Base-by-base conservation (phyloP, 371 early-diverging fungal species). In the Circinella umbellata region DNA sequence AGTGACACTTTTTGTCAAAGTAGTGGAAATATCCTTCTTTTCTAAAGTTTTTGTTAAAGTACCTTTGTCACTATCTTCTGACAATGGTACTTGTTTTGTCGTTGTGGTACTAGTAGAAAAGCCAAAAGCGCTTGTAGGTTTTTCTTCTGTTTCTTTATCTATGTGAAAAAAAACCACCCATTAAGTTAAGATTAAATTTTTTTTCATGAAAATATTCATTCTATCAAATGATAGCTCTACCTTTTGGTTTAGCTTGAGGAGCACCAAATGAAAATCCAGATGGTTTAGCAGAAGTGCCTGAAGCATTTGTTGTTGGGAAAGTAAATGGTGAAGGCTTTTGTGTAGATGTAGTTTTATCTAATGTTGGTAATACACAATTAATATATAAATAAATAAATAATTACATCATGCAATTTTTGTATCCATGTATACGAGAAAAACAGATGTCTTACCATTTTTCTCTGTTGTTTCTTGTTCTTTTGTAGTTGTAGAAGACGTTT, bases 231-330 rank as follows among this genome's bases (percentile, higher is more conserved):
- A 27, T 27, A 27, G 27, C 27, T 47, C 0, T 51, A 51, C 51
- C 51, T 51, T 51, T 8, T 14, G 51, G 14, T 14, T 14, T 51
- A 17, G 51, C 7, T 4, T 8, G 51, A 4, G 51, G 14, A 51
- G 4, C 15, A n/a, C 51, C 6, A 6, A 51, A 51, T n/a, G 51
- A 51, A 15, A 51, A 51, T 14, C 5, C n/a, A 1, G 15, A 1
- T 51, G 51, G 51, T n/a, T 51, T 51, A 17, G 51, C 51, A 51
- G 51, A n/a, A 51, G 51, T 51, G 51, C 51, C 15, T 51, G 51
- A 5, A 13, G 51, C 4, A 5, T 8, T 51, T 5, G 51, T 51
- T 51, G 51, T 14, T 14, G 17, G 14, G 15, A 51, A 51, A 15
- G 17, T 51, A 3, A 51, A 51, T 5, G 51, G 17, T 5, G 51